Conservation (phyloP, 2,329 filamentous ascomycete genomes). For the Colletotrichum somersetense region DNA sequence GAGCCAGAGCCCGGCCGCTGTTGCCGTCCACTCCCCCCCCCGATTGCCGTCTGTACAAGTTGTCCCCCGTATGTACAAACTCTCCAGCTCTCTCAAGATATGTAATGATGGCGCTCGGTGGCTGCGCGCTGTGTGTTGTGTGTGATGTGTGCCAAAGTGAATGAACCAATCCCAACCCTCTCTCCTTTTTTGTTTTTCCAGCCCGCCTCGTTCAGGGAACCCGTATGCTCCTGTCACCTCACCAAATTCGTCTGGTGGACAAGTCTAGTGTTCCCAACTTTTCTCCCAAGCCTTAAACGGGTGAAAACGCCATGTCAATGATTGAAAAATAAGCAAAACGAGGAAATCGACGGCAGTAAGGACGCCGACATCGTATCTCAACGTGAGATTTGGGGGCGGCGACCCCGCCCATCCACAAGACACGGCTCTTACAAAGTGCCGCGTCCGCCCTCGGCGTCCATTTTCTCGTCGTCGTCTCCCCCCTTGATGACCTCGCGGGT, state of each 20-base stretch:
- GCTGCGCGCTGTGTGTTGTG: constrained; percentile 7
- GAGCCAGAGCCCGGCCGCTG: constrained; percentile 11
- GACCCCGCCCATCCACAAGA: constrained; percentile 1
- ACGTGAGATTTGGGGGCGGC: background rate
- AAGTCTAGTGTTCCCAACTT: constrained; percentile 27
- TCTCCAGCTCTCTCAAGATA: constrained; percentile 20
- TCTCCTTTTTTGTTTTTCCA: background rate
- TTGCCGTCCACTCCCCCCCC: constrained; percentile 8
- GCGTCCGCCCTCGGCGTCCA: constrained; percentile 43
- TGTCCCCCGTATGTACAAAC: constrained; percentile 30
- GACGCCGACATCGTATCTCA: constrained; percentile 12
- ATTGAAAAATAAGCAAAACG: constrained; percentile 21
- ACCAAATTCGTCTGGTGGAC: constrained; percentile 27
- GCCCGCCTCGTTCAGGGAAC: background rate
- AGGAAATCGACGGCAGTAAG: background rate
- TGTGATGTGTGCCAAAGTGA: background rate
- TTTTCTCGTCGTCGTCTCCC: constrained; percentile 44
- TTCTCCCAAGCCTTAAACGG: constrained; percentile 32
- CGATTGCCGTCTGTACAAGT: constrained; percentile 23
- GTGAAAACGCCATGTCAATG: constrained; percentile 34
- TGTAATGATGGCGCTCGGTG: constrained; percentile 23
- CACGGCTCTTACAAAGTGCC: constrained; percentile 39
- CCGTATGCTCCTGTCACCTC: constrained; percentile 14
- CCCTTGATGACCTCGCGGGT: constrained; percentile 54
- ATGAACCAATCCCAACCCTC: background rate